Conservation (phyloP, 2,329 filamentous ascomycete genomes). For the Thelonectria discophora region DNA sequence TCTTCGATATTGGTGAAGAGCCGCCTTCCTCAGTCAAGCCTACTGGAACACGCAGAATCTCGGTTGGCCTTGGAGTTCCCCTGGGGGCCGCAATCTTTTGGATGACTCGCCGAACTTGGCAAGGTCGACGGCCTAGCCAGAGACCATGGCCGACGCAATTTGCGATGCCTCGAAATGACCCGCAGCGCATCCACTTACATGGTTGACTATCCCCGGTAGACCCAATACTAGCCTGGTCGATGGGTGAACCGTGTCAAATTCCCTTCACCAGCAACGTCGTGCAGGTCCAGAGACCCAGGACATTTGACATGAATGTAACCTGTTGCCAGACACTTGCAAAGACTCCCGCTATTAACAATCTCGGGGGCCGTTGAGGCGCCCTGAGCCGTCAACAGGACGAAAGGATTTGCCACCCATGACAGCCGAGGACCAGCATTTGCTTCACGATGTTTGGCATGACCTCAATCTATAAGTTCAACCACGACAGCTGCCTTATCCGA, state of each 20-base stretch:
- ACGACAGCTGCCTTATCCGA: background rate
- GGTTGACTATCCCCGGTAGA: constrained; percentile 16
- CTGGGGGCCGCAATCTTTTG: background rate
- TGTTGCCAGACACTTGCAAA: background rate
- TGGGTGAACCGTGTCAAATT: constrained; percentile 5
- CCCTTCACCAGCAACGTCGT: constrained; percentile 19
- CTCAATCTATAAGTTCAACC: no score
- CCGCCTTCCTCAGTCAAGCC: background rate
- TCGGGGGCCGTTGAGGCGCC: constrained; percentile 4
- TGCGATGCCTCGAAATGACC: constrained; percentile 33
- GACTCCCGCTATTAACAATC: constrained; percentile 2
- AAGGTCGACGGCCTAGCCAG: background rate
- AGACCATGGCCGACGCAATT: constrained; percentile 36
- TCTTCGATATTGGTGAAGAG: background rate
- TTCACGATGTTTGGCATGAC: constrained; percentile 9
- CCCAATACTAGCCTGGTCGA: constrained; percentile 14
- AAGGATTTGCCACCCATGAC: background rate
- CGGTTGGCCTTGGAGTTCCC: background rate
- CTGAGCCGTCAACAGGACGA: no score
- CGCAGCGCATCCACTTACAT: constrained; percentile 34
- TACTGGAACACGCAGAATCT: background rate
- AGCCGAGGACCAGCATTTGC: background rate
- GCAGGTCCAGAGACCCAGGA: constrained; percentile 10
- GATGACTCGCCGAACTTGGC: constrained; percentile 2
- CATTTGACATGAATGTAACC: constrained; percentile 2